Percentiles rank a stretch among this genome's conserved stretches.
Conservation (phyloP, 176 grass and related monocot genomes). For the Triticum turgidum region DNA sequence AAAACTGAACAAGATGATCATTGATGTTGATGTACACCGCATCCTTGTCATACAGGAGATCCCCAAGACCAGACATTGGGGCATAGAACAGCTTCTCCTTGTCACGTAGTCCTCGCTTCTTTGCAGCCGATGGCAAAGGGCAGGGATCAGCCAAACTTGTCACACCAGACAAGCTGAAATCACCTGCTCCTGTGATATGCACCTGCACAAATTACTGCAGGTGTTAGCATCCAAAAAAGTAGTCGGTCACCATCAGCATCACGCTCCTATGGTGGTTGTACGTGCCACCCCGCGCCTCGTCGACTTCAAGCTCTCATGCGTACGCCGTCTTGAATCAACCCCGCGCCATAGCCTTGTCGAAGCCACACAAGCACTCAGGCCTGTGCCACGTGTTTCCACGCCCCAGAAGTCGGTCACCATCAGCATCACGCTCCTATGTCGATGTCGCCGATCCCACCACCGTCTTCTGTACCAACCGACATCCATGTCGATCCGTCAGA, state of each 20-base stretch:
- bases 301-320: no score
- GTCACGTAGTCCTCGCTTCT: conserved; percentile 93
- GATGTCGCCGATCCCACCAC: no score
- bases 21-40: conserved; percentile 97
- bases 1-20: conserved; percentile 97
- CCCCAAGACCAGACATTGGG: conserved; percentile 98
- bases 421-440: no score
- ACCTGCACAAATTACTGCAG: conserved; percentile 51
- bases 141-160: conserved; percentile 89
- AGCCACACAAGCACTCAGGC: no score
- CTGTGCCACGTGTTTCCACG: no score
- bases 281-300: no score
- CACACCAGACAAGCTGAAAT: conserved; percentile 82
- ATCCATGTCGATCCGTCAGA: no score
- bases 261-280: no score
- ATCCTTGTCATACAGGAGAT: conserved; percentile 95
- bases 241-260: neutral
- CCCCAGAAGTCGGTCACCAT: no score
- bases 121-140: conserved; percentile 89
- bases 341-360: no score
- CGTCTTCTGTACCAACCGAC: no score
- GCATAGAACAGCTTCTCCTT: conserved; percentile 98
- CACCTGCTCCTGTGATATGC: conserved; percentile 90
- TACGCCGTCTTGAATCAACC: no score
- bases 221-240: conserved; percentile 22